Conservation (phyloP, 805 yeast species). For the Spathaspora arborariae region DNA sequence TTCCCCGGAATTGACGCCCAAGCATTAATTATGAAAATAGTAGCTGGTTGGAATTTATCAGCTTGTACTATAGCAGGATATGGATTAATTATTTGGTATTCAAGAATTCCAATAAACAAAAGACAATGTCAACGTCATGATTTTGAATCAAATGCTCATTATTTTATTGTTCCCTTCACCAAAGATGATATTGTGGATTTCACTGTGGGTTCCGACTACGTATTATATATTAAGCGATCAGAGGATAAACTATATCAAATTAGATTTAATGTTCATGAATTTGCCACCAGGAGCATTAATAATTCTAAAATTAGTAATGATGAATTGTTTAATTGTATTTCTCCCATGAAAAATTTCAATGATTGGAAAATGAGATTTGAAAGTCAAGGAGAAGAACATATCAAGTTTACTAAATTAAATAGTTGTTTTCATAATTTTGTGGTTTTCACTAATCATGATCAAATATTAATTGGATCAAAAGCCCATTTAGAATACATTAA, state of each 20-base stretch:
- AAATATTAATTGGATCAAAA: constrained; percentile 39
- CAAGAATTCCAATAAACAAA: constrained; percentile 20
- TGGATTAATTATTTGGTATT: constrained; percentile 60
- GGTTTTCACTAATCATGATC: constrained; percentile 50
- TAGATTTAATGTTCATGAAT: constrained; percentile 21
- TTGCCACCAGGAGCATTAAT: constrained; percentile 7
- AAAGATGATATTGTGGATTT: constrained; percentile 47
- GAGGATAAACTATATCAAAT: constrained; percentile 40
- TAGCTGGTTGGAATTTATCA: constrained; percentile 67
- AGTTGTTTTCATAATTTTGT: constrained; percentile 56
- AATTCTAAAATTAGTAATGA: constrained; percentile 3
- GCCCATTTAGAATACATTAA: constrained; percentile 6
- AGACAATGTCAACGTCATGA: constrained; percentile 16
- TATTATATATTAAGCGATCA: constrained; percentile 44
- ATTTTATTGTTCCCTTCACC: constrained; percentile 39
- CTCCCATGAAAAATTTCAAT: constrained; percentile 11
- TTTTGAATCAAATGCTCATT: constrained; percentile 30
- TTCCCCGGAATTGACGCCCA: constrained; percentile 27
- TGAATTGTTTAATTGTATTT: neutral
- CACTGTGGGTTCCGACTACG: constrained; percentile 47
- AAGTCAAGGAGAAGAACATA: constrained; percentile 11
- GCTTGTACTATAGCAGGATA: constrained; percentile 44
- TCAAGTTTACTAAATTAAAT: constrained; percentile 46
- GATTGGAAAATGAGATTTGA: constrained; percentile 22
- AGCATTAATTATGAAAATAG: constrained; percentile 20